Evolutionary conservation across 139 green algal genomes (phyloP).

Genomic region (Coelastrella sp.): DNA sequence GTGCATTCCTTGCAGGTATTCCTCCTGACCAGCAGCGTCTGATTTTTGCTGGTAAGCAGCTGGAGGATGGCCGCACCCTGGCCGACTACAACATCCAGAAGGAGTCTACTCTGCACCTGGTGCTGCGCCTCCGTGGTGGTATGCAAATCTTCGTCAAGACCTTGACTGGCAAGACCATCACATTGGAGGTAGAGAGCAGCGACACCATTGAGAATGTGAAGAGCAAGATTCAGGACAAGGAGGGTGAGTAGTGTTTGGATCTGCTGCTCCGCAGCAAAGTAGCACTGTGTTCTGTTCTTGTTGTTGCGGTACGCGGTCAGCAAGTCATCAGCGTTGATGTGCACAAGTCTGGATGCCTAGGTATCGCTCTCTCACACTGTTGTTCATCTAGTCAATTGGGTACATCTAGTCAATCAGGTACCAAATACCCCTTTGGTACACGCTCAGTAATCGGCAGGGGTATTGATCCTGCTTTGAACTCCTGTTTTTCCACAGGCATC

Average conservation of each 20-base stretch:
- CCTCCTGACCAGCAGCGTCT: constrained; percentile 97
- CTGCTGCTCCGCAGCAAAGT: not conserved
- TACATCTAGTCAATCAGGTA: no score
- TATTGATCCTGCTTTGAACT: not conserved
- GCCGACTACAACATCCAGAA: constrained; percentile 99
- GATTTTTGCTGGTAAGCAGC: constrained; percentile 98
- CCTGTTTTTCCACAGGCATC: constrained; percentile 67
- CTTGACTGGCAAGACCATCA: constrained; percentile 88
- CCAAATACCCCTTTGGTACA: not conserved
- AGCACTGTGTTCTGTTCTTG: not conserved
- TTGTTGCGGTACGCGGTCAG: no score
- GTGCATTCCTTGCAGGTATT: constrained; percentile 73
- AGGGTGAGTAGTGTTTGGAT: constrained; percentile 58
- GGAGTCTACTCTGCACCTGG: constrained; percentile 83
- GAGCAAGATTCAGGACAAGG: constrained; percentile 97
- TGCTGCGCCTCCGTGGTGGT: constrained; percentile 77
- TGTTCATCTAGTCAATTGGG: not conserved
- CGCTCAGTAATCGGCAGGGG: not conserved
- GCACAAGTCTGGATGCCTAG: not conserved
- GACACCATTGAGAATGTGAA: constrained; percentile 96
- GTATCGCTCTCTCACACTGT: not conserved
- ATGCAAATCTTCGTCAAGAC: constrained; percentile 97
- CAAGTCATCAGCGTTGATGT: not conserved
- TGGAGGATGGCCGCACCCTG: constrained; percentile 96
- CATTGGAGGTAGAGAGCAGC: constrained; percentile 74